Evolutionary conservation across 2,329 filamentous ascomycete genomes (phyloP).

Genomic region (Penicillium sp.): DNA sequence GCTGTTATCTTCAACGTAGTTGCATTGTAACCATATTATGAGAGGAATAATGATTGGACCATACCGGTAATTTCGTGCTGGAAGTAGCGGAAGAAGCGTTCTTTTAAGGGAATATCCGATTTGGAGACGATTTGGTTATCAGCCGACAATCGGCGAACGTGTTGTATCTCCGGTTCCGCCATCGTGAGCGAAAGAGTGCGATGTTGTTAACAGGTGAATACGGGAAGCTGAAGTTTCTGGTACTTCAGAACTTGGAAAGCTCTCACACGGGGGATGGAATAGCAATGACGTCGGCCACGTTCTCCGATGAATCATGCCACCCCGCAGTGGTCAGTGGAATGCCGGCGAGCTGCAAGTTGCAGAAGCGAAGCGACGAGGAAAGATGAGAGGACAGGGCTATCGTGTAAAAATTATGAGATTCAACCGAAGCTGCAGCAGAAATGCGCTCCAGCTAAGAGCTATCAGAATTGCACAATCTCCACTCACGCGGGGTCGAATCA

Average conservation of each 20-base stretch:
- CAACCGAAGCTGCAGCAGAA: neutral
- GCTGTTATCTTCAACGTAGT: no score
- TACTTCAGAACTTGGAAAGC: neutral
- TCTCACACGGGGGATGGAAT: slow-evolving; percentile 18
- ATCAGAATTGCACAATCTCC: slow-evolving; percentile 13
- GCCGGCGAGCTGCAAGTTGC: neutral
- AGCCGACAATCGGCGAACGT: slow-evolving; percentile 35
- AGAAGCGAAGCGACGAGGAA: neutral
- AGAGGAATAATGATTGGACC: slow-evolving; percentile 19
- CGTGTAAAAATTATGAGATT: neutral
- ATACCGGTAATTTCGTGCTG: slow-evolving; percentile 73
- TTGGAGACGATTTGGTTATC: slow-evolving; percentile 39
- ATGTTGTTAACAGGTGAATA: neutral
- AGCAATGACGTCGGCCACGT: slow-evolving; percentile 40
- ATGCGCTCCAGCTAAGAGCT: slow-evolving; percentile 5
- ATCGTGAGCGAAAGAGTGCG: slow-evolving; percentile 23
- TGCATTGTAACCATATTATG: neutral
- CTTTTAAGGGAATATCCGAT: slow-evolving; percentile 60
- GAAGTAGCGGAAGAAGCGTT: slow-evolving; percentile 85
- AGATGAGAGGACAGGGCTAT: neutral
- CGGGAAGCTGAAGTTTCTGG: neutral
- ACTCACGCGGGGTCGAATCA: slow-evolving; percentile 10
- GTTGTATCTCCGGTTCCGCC: slow-evolving; percentile 35
- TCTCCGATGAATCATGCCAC: slow-evolving; percentile 25
- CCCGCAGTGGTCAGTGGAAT: slow-evolving; percentile 15